Conservation (phyloP, 192 early-diverging fungal genomes). For the Mortierella claussenii region DNA sequence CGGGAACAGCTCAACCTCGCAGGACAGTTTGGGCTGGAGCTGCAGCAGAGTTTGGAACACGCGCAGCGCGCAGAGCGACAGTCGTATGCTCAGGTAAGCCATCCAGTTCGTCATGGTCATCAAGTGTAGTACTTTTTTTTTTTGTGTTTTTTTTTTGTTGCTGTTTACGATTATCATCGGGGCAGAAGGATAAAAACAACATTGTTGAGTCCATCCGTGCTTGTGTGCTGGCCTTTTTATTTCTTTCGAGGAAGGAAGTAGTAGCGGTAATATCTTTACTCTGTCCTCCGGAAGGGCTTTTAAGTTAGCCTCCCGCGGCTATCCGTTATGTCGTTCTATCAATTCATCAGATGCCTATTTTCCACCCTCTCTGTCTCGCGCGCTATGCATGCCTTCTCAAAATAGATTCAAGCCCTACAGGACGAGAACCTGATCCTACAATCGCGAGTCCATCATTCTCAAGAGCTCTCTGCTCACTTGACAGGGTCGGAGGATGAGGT, state of each 20-base stretch:
- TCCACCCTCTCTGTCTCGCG: no score
- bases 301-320: no score
- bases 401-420: conserved; percentile 52
- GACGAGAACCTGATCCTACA: conserved; percentile 55
- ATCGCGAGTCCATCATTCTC: conserved; percentile 45
- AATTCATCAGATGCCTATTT: no score
- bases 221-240: background rate
- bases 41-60: conserved; percentile 55
- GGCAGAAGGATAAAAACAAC: background rate
- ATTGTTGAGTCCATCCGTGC: background rate
- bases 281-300: background rate
- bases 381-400: background rate
- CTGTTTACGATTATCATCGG: background rate
- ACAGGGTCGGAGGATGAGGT: conserved; percentile 54
- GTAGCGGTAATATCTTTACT: no score
- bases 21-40: conserved; percentile 64
- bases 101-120: conserved; percentile 1
- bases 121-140: conserved; percentile 1
- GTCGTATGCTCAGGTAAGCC: conserved; percentile 46
- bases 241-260: no score
- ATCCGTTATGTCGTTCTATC: background rate
- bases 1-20: conserved; percentile 64
- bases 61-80: conserved; percentile 61
- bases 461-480: conserved; percentile 48
- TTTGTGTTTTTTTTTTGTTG: conserved; percentile 14